phyloP scores from a whole-genome alignment of 306 rosid genomes.

The Geum urbanum region DNA sequence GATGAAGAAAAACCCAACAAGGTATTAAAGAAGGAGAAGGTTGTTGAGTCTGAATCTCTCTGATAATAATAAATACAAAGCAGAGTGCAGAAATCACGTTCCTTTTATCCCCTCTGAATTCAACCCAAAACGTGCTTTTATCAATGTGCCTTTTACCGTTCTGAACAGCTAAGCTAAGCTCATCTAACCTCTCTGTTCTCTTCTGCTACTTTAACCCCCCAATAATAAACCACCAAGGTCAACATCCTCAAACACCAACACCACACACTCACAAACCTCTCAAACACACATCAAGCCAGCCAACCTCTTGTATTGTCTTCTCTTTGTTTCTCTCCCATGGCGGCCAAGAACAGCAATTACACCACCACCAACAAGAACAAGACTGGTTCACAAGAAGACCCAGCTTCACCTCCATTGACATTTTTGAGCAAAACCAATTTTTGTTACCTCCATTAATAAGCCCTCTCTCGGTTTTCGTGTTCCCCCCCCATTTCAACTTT shows the following conservation, averaged over 20 bases:
- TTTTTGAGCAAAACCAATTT: slow-evolving; percentile 1
- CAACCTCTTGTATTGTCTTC: slow-evolving; percentile 14
- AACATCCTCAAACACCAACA: slow-evolving; percentile 37
- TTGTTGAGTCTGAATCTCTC: no score
- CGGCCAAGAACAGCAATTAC: slow-evolving; percentile 42
- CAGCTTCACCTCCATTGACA: slow-evolving; percentile 28
- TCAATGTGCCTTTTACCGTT: slow-evolving; percentile 27
- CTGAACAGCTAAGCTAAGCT: slow-evolving; percentile 3
- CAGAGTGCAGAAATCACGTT: background rate
- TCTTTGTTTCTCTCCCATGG: slow-evolving; percentile 26
- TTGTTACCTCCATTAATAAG: slow-evolving; percentile 13
- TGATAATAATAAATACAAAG: background rate
- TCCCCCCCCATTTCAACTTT: slow-evolving; percentile 41
- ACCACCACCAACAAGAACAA: slow-evolving; percentile 6
- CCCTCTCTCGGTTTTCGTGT: slow-evolving; percentile 58
- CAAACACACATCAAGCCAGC: slow-evolving; percentile 40
- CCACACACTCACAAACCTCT: slow-evolving; percentile 22
- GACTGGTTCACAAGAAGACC: slow-evolving; percentile 20
- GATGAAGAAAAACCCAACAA: background rate
- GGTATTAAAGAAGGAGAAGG: background rate
- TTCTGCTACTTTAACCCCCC: background rate
- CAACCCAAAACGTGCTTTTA: slow-evolving; percentile 46
- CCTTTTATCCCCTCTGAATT: slow-evolving; percentile 3
- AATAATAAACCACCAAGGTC: slow-evolving; percentile 32
- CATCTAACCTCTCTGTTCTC: background rate